Evolutionary conservation across 352 stramenopile genomes (phyloP).

Genomic region (Pythium vanterpoolii): DNA sequence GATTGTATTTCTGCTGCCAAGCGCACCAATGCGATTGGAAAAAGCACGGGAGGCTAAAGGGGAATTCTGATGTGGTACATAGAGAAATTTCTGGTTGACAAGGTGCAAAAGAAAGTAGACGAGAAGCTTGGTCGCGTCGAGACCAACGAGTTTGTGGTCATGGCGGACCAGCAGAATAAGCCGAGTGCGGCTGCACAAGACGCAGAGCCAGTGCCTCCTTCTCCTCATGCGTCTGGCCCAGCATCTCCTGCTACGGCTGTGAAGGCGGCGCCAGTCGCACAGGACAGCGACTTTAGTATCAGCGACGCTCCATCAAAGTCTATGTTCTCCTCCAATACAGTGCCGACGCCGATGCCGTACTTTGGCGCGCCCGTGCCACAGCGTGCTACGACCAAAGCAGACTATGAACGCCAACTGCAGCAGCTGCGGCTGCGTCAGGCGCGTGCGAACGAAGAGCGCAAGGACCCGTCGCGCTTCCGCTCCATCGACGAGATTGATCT

Average conservation of each 20-base stretch:
- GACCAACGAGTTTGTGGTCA: slow-evolving; percentile 29
- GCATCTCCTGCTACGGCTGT: not conserved
- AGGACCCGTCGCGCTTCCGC: slow-evolving; percentile 13
- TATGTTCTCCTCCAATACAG: slow-evolving; percentile 14
- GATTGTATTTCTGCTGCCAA: no score
- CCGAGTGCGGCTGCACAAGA: not conserved
- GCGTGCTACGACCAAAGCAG: slow-evolving; percentile 10
- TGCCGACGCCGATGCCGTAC: slow-evolving; percentile 23
- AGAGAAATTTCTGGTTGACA: slow-evolving; percentile 25
- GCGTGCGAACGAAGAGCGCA: slow-evolving; percentile 8
- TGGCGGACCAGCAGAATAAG: slow-evolving; percentile 16
- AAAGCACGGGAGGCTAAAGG: not conserved
- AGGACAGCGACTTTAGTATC: slow-evolving; percentile 4
- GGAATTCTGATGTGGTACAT: not conserved
- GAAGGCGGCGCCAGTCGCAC: not conserved
- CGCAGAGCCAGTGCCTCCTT: not conserved
- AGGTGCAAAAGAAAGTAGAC: slow-evolving; percentile 29
- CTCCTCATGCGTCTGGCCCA: not conserved
- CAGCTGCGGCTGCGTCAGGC: slow-evolving; percentile 19
- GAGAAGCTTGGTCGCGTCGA: slow-evolving; percentile 23
- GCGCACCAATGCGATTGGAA: no score
- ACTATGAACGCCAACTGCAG: slow-evolving; percentile 23
- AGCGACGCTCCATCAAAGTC: not conserved
- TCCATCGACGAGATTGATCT: slow-evolving; percentile 21
- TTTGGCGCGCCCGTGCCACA: slow-evolving; percentile 6